A percentile compares a stretch with the other conserved stretches of the same genome.
Conservation (phyloP, 2,329 filamentous ascomycete genomes). For the Arthrobotrys entomopaga region DNA sequence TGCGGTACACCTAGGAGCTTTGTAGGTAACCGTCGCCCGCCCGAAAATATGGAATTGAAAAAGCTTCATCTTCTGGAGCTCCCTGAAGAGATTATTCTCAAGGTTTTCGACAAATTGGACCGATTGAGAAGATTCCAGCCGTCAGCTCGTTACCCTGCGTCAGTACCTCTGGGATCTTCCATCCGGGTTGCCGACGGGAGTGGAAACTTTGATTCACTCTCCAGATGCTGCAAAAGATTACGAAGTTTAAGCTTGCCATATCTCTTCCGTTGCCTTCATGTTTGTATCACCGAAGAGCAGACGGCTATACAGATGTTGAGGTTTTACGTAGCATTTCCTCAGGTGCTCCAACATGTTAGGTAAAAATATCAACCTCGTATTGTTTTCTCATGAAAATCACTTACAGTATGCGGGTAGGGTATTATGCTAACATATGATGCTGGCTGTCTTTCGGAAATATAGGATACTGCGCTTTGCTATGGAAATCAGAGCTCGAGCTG, state of each 20-base stretch:
- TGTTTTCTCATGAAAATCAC: not conserved
- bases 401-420: not conserved
- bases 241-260: constrained; percentile 20
- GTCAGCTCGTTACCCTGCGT: constrained; percentile 18
- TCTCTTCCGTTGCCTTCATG: constrained; percentile 24
- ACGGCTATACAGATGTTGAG: constrained; percentile 9
- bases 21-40: not conserved
- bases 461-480: constrained; percentile 34
- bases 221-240: constrained; percentile 30
- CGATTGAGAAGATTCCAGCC: constrained; percentile 15
- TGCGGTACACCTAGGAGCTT: not conserved
- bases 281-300: constrained; percentile 23
- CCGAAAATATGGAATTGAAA: not conserved
- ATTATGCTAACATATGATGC: constrained; percentile 6
- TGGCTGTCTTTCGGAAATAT: not conserved
- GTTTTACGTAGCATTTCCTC: constrained; percentile 10
- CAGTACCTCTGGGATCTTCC: constrained; percentile 20
- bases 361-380: not conserved
- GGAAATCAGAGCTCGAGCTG: constrained; percentile 29
- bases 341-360: constrained; percentile 36
- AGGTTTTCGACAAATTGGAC: constrained; percentile 22
- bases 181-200: not conserved
- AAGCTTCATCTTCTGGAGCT: constrained; percentile 11
- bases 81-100: constrained; percentile 33
- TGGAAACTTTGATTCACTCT: constrained; percentile 36